Evolutionary conservation across 768 basidiomycete species (phyloP), one percentile per base, ranked within the genome.

Genomic region (Macrolepiota dolichaula): DNA sequence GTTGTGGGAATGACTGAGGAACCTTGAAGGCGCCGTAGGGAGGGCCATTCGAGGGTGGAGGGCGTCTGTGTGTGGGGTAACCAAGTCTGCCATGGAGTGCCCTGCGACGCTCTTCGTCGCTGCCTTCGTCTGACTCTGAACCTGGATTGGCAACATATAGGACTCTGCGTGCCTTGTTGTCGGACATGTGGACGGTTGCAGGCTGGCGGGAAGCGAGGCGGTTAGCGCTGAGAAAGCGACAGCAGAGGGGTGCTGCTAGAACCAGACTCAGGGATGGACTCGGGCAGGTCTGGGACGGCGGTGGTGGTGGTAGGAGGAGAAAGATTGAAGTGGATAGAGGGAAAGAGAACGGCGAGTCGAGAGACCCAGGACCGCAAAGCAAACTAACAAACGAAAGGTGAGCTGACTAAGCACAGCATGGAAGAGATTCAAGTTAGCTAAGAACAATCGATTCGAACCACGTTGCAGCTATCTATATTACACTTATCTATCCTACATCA

Each of bases 131-230:
- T 35, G 73, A 72, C 53, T 76, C 78, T 22, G 82, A 79, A 67
- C 81, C 77, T 1, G 86, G 87, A 69, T 90, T 90, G 62, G 81
- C 79, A 64, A 91, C 78, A 70, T 82, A 79, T 46, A 87, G 79
- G 58, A 83, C 72, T 62, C 77, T 74, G 63, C 76, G 77, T 13
- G 46, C 35, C 47, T 47, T 38, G 47, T 36, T 35, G 55, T 89
- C 88, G 62, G 86, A 84, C 87, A 88, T 88, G 69, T 70, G 51
- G 65, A 62, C 53, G 13, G 60, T 32, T 32, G 61, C 60, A 57
- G 61, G 57, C 62, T 59, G 61, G 57, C 54, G 9, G 58, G 53
- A 55, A 35, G 51, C 36, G 56, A 37, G 19, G 46, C 29, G 42
- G 51, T 57, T 46, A 54, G 35, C 19, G 44, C 32, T 57, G 49